Evolutionary conservation across 176 grass and related monocot genomes (phyloP), one percentile per base, ranked within the genome.

Genomic region (Aegilops bicornis): DNA sequence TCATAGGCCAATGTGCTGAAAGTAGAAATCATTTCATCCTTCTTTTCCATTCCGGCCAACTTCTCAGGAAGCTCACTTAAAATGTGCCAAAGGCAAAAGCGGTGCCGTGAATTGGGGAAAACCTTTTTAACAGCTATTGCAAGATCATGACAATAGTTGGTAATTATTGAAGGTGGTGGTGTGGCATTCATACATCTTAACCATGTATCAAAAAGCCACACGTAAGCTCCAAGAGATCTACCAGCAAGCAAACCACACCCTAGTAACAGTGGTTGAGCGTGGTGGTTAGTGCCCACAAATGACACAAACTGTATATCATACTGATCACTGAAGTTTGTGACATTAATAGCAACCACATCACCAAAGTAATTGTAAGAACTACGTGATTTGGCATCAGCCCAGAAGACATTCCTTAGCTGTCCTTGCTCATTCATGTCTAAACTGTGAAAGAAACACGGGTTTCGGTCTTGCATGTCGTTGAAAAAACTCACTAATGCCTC

Each of bases 341-440:
- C 86, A 78, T 92, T 89, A 84, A 94, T 89, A 76, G 87, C 79
- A 85, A 97, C 86, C 76, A 97, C 92, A 87, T 97, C 92, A 87
- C 88, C 86, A 64, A 92, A 94, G 76, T 92, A 94, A 60, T 81
- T 93, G 86, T 85, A 94, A 70, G 88, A 85, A 91, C 79, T 88
- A 69, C 94, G 83, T 79, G 91, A 94, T 79, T 91, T 94, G 40
- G 94, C 92, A 85, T 97, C 92, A 61, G 89, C 88, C 94, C 92
- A 97, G 80, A 94, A 89, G 32, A 93, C 92, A 90, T 90, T 97
- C 69, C 92, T 91, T 83, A 94, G 77, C 73, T 94, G 92, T 37
- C 94, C 92, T 88, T 94, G 90, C 69, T 97, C 92, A 89, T 97
- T 92, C 88, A 94, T 87, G 88, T 97, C 92, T 22, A 92, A 94